These are phyloP conservation scores for Trichosporon coremiiforme DNA, from an alignment of 1,284 basidiomycete species.

Conservation along the genomic window DNA sequence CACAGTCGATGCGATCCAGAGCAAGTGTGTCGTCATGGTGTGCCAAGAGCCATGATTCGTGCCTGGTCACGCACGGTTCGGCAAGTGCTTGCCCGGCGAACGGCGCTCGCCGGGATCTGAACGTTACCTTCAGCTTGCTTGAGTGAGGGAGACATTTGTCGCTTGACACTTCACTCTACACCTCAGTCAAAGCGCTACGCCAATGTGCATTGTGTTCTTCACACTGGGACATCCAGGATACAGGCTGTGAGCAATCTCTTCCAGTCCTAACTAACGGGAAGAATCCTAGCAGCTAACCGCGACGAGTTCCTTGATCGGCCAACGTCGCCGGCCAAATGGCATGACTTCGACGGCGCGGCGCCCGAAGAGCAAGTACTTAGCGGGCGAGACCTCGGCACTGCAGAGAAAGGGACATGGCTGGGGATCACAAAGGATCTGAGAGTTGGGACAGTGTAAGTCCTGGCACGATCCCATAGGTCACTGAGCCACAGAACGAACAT, in stretches of 20 bases:
- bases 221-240: slow-evolving; percentile 47
- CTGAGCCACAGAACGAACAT: slow-evolving; percentile 49
- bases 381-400: slow-evolving; percentile 41
- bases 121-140: too few relatives aligned
- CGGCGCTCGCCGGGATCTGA: neutral
- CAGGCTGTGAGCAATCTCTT: slow-evolving; percentile 41
- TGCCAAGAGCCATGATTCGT: neutral
- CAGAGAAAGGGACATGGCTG: slow-evolving; percentile 49
- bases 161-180: too few relatives aligned
- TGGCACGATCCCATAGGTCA: too few relatives aligned
- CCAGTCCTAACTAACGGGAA: slow-evolving; percentile 19
- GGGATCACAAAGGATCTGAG: slow-evolving; percentile 48
- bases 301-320: slow-evolving; percentile 54
- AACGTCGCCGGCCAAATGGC: slow-evolving; percentile 48
- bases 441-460: slow-evolving; percentile 48
- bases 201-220: slow-evolving; percentile 55
- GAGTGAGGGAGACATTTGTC: too few relatives aligned
- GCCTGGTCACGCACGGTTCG: neutral
- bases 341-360: slow-evolving; percentile 40
- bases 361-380: slow-evolving; percentile 36
- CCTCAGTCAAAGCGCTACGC: too few relatives aligned
- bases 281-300: slow-evolving; percentile 52
- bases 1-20: too few relatives aligned
- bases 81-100: neutral
- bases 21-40: too few relatives aligned